Conservation (phyloP, 2,329 filamentous ascomycete species). For the Cladophialophora psammophila region DNA sequence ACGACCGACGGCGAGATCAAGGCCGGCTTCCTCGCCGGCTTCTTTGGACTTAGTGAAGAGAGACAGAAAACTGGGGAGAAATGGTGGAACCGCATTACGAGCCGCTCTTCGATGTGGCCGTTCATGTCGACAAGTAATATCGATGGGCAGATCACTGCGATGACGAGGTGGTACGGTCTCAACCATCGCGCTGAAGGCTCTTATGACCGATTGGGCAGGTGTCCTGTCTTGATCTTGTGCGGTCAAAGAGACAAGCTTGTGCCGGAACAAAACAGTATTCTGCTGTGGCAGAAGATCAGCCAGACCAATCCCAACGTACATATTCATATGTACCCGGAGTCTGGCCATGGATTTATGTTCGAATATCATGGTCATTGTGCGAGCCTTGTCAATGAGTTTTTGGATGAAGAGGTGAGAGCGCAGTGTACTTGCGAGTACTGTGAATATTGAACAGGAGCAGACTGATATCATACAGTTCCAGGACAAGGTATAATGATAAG, state of each 20-base stretch:
- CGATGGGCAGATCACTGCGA: slow-evolving; percentile 1
- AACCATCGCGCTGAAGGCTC: slow-evolving; percentile 8
- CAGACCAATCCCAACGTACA: slow-evolving; percentile 10
- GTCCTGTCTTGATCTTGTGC: slow-evolving; percentile 8
- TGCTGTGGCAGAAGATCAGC: slow-evolving; percentile 19
- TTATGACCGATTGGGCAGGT: slow-evolving; percentile 12
- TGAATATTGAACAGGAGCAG: slow-evolving; percentile 6
- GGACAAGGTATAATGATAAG: neutral
- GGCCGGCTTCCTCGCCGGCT: slow-evolving; percentile 5
- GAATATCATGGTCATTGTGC: slow-evolving; percentile 19
- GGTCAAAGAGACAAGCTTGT: slow-evolving; percentile 10
- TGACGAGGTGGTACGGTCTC: slow-evolving; percentile 6
- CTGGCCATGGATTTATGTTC: slow-evolving; percentile 15
- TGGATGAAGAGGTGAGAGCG: slow-evolving; percentile 11
- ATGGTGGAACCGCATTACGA: slow-evolving; percentile 6
- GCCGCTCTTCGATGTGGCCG: neutral
- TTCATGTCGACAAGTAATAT: slow-evolving; percentile 8
- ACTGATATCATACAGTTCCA: slow-evolving; percentile 5
- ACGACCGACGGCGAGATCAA: neutral
- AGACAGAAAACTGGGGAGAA: slow-evolving; percentile 3
- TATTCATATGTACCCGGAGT: slow-evolving; percentile 12
- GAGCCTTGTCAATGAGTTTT: slow-evolving; percentile 10
- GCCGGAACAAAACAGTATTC: slow-evolving; percentile 9
- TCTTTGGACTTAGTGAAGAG: slow-evolving; percentile 2
- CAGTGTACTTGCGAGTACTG: slow-evolving; percentile 13